Base-by-base conservation (phyloP, 495 filamentous ascomycete genomes). In the Monascus purpureus region DNA sequence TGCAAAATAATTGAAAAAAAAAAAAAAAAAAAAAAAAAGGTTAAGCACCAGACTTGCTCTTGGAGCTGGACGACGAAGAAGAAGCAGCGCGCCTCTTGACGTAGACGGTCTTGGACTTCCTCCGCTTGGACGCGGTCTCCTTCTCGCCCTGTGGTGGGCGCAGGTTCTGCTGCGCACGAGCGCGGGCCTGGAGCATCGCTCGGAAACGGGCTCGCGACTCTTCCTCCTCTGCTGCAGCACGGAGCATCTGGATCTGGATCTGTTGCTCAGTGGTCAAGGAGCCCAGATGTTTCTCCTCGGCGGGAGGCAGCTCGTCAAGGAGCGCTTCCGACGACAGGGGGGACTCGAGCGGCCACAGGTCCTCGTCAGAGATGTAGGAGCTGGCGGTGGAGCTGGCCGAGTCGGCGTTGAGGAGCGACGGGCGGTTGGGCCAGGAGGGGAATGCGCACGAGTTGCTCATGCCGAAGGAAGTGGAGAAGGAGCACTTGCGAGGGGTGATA, bases 391-490 rank as follows among this genome's bases (percentile, higher is more conserved):
- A 55, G 8, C 47, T 41, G 23, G 43, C 44, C 0, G 56, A 50
- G 35, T 56, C 50, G 37, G 43, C 44, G 35, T 42, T 59, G 29
- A 57, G 42, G 4, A 71, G 52, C 2, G 63, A 64, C 0, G 55
- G 49, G 13, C 67, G 41, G 41, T 66, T 63, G 16, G 67, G 67
- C 67, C 67, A 71, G 15, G 63, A 67, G 14, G 67, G 67, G 34
- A 60, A 71, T 7, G 67, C 67, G 40, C 65, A 71, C 13, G 65
- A 54, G 15, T 59, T 57, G 37, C 50, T 60, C 50, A 57, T 50
- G 1, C 49, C 56, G 35, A 54, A 53, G 23, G 52, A 44, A 26
- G 42, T 59, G 18, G 59, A 60, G 47, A 65, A 65, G 13, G 59
- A 63, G 9, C 55, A 58, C 35, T 65, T 65, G 51, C 59, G 59